A percentile compares a stretch with the other conserved stretches of the same genome.
Conservation (phyloP, 2,329 filamentous ascomycete genomes). For the Domatiomyces globalis region DNA sequence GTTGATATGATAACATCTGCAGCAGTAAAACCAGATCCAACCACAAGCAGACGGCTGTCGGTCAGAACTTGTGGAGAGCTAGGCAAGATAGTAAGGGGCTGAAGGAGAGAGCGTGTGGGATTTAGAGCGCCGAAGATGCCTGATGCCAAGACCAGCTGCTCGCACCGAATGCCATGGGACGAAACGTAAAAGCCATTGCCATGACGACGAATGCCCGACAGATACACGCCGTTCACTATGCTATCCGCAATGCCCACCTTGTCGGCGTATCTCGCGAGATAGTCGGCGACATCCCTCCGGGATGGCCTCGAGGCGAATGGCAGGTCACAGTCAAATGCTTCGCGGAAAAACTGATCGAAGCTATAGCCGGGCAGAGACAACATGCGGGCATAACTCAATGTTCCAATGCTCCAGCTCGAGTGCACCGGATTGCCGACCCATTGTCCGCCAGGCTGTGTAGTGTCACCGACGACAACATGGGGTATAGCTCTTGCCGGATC, state of each 20-base stretch:
- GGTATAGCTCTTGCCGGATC: slow-evolving; percentile 37
- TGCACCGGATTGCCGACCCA: slow-evolving; percentile 42
- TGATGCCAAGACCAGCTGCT: slow-evolving; percentile 43
- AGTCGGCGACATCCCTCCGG: slow-evolving; percentile 40
- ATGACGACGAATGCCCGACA: slow-evolving; percentile 32
- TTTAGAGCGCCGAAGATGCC: slow-evolving; percentile 45
- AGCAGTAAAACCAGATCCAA: slow-evolving; percentile 49
- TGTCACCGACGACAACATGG: slow-evolving; percentile 42
- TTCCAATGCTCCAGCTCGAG: slow-evolving; percentile 43
- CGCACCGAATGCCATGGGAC: slow-evolving; percentile 40
- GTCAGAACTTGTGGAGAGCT: slow-evolving; percentile 5
- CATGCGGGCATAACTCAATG: slow-evolving; percentile 49
- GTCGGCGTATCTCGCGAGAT: slow-evolving; percentile 40
- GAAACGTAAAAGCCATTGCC: slow-evolving; percentile 35
- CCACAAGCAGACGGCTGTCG: slow-evolving; percentile 37
- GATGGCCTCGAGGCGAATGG: slow-evolving; percentile 43
- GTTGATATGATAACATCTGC: slow-evolving; percentile 47
- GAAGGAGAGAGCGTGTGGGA: slow-evolving; percentile 35
- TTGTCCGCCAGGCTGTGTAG: slow-evolving; percentile 40
- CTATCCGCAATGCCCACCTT: slow-evolving; percentile 38
- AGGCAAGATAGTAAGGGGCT: slow-evolving; percentile 29
- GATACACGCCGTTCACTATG: slow-evolving; percentile 30
- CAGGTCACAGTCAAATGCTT: slow-evolving; percentile 27
- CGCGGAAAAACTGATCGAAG: slow-evolving; percentile 39
- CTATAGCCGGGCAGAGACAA: slow-evolving; percentile 46